Base-by-base conservation (phyloP, 139 green algal genomes). In the Chloropicon primus region DNA sequence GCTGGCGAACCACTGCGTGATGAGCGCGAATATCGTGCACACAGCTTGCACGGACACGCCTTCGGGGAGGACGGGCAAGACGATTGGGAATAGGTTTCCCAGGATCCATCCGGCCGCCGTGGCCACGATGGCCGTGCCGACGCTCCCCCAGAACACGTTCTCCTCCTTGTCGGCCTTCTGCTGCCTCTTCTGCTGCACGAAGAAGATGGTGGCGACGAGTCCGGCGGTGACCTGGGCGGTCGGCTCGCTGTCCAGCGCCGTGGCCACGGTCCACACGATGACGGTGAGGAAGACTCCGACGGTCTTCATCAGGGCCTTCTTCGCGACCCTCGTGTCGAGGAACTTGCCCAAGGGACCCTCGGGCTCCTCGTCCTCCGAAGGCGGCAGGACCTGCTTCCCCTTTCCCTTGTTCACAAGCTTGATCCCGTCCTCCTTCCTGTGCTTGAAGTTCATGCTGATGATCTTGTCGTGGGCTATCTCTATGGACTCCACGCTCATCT, bases 401-500 rank as follows among this genome's bases (percentile, higher is more conserved):
- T 62, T 62, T 62, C 41, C 41, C 41, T 62, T 62, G 41, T 5
- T n/a, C 41, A 62, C 41, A 5, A 62, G 41, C 41, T 62, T 5
- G 41, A 62, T 62, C 17, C 41, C 41, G 10, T 62, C 41, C 41
- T 62, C 10, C 41, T 17, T 62, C 41, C 41, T 5, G 41, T 62
- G 41, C 41, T 62, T 62, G 41, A 62, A 62, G 41, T 5, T n/a
- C 41, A 5, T 17, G 10, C 10, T 62, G 62, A 95, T 85, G 53
- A 96, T 84, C 24, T 28, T 80, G 71, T 96, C 92, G 80, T 91
- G 93, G 0, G 92, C 92, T 22, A 93, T 80, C 84, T 96, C 92
- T 21, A 96, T 94, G 2, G 89, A 78, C 73, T 96, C 92, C 26
- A 86, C 76, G 78, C 86, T 92, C 0, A 81, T 83, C 79, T 92